Percentiles rank a stretch among this genome's conserved stretches.
phyloP scores from a whole-genome alignment of 306 rosid genomes.

The Cicer judaicum region DNA sequence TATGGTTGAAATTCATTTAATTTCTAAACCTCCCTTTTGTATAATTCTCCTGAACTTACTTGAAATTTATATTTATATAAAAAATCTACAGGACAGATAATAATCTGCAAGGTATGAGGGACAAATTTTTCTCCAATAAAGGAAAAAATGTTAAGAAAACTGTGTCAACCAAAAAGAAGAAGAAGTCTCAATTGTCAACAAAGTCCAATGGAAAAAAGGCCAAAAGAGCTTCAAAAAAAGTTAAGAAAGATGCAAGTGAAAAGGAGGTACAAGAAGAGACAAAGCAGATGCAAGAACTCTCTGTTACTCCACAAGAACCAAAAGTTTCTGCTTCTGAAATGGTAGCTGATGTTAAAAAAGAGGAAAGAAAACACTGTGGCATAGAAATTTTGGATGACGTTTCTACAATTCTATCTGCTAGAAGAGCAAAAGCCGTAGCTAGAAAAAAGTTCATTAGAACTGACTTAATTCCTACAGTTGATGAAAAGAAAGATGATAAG shows the following conservation, averaged over 20 bases:
- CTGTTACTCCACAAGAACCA: constrained; percentile 24
- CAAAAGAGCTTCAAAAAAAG: constrained; percentile 28
- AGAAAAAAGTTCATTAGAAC: constrained; percentile 39
- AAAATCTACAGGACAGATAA: constrained; percentile 57
- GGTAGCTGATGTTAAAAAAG: constrained; percentile 32
- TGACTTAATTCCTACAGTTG: constrained; percentile 28
- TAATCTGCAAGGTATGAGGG: constrained; percentile 47
- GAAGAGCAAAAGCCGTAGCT: constrained; percentile 50
- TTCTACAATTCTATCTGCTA: constrained; percentile 41
- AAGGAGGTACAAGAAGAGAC: constrained; percentile 30
- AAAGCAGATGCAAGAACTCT: constrained; percentile 26
- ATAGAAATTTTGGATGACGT: constrained; percentile 32
- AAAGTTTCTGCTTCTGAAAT: constrained; percentile 30
- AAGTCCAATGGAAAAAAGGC: constrained; percentile 40
- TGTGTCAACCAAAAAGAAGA: constrained; percentile 41
- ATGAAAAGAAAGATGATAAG: constrained; percentile 32
- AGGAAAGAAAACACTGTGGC: constrained; percentile 1
- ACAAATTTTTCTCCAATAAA: constrained; percentile 46
- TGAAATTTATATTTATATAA: constrained; percentile 2
- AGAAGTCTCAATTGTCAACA: constrained; percentile 45
- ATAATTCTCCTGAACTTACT: background rate
- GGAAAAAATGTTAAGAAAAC: constrained; percentile 1
- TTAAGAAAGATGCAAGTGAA: background rate
- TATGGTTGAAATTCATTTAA: background rate
- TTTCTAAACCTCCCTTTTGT: background rate